Base-by-base conservation (phyloP, 257 asterid species). In the Primulina huaijiensis region DNA sequence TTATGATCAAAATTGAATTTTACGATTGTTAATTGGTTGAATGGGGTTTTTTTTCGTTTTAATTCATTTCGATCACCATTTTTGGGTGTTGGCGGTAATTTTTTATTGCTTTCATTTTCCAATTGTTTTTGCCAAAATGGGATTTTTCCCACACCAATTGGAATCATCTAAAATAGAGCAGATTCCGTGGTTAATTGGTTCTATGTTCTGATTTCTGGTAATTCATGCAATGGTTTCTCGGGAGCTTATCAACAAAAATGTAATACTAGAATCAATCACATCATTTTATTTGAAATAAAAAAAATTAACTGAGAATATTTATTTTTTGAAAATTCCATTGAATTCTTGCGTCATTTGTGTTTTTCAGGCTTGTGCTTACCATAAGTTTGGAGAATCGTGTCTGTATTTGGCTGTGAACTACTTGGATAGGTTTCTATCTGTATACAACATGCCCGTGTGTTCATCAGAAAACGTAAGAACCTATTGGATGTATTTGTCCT, bases 381-480 rank as follows among this genome's bases (percentile, higher is more conserved):
- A 75, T 77, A 73, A 59, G 4, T 84, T 84, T 68, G 83, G 82
- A 33, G 87, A 76, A 61, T 23, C 82, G 6, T 75, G 87, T 63
- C 72, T 82, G 71, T 80, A 68, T 74, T 71, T 80, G 67, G 83
- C 89, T n/a, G 57, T 78, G 64, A 84, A 64, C 80, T 84, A 79
- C 80, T 65, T 82, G 70, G 89, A 84, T 56, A 71, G 89, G 56
- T 84, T 84, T 61, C 70, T 82, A 40, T 84, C 87, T 1, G 74
- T 75, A 20, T 80, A 84, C 72, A 67, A 71, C 23, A 75, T 82
- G 52, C 87, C 82, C 20, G 89, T 82, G 75, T 65, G 79, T 72
- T 56, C 19, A 53, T 19, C 34, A 20, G 35, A 72, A 66, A 35
- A 52, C 31, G 83, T 72, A 73, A 46, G 10, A 71, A 9, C 31